Evolutionary conservation across 2,329 filamentous ascomycete species (phyloP), one percentile per base, ranked within the genome.

Genomic region (Dendryphion nanum): DNA sequence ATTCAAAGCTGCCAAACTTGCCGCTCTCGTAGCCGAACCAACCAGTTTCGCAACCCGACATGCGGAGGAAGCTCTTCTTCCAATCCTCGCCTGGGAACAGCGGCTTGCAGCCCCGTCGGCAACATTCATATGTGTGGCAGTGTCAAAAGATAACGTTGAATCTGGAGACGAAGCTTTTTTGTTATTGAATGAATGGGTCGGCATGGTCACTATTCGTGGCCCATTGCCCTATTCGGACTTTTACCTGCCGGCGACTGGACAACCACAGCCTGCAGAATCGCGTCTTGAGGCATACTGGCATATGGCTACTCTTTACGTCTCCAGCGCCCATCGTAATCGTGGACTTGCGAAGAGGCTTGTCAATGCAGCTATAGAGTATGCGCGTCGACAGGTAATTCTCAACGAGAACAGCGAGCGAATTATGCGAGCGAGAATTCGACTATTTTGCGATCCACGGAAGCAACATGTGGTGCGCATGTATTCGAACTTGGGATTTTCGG

Each of bases 271-370:
- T 1, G 40, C 33, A 5, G 17, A 45, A 15, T 42, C 47, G 4
- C 26, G 38, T 3, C 18, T 19, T 2, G 54, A 55, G 28, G 38
- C 43, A 18, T 21, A 47, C 18, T 54, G 47, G 50, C 49, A 57
- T 18, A 8, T 50, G 4, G 48, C 32, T 29, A 49, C 52, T 29
- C 17, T 57, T 2, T 55, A 51, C 29, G 53, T 43, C 0, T 30
- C 33, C 1, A 38, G 35, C 6, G 30, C 26, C n/a, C 44, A 55
- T 23, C 47, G 53, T 1, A 41, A 45, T 0, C 39, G 28, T 2
- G 45, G 47, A 1, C 16, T 55, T 3, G 52, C 42, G 2, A 47
- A 30, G 14, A 35, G 32, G 5, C 19, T 55, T 4, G 21, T 46
- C 2, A 26, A 40, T n/a, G 38, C 37, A 6, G 40, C 33, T 8